Evolutionary conservation across 306 rosid species (phyloP).

Genomic region (Cyamopsis tetragonoloba): DNA sequence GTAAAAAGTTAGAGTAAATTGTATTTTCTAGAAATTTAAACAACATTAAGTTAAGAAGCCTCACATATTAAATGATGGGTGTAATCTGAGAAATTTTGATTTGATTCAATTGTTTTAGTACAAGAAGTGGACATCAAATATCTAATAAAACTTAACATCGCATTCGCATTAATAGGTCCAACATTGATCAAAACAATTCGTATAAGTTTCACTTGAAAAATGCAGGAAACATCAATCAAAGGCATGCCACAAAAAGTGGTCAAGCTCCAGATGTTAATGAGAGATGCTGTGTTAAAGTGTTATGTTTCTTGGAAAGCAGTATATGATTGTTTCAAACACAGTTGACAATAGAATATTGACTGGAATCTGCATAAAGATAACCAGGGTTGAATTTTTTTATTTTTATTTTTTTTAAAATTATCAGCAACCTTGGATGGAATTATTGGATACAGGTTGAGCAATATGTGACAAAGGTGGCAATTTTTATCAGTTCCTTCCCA

Average conservation of each 20-base stretch:
- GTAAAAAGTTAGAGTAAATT: background rate
- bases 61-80: background rate
- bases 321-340: background rate
- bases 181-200: background rate
- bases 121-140: constrained; percentile 1
- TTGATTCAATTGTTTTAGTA: background rate
- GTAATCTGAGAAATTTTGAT: background rate
- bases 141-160: background rate
- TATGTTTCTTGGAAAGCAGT: background rate
- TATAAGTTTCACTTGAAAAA: background rate
- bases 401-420: too few species aligned
- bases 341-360: background rate
- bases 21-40: background rate
- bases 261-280: background rate
- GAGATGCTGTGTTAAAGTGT: background rate
- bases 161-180: background rate
- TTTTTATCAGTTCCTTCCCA: background rate
- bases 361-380: background rate
- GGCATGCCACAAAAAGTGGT: background rate
- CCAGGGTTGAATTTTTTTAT: too few species aligned
- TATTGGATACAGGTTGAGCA: background rate
- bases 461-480: background rate
- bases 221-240: background rate
- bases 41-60: background rate
- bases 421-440: too few species aligned